phyloP scores from a whole-genome alignment of 2,329 filamentous ascomycete genomes.

The Venturia pyrina region DNA sequence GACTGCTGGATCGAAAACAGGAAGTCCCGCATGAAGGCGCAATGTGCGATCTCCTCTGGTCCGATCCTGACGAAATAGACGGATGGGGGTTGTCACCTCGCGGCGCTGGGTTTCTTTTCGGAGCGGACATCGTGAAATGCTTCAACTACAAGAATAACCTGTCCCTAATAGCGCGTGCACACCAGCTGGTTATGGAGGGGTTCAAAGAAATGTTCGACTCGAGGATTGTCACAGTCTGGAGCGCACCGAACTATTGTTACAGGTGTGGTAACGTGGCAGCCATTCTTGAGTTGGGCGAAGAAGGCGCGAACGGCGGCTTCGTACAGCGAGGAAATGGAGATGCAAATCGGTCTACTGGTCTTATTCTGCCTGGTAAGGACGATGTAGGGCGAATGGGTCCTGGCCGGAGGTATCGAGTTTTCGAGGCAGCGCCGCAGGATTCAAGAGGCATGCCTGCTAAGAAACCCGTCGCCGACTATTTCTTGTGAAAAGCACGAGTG shows the following conservation, averaged over 20 bases:
- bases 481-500: conserved; percentile 45
- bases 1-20: conserved; percentile 89
- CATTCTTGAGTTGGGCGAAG: conserved; percentile 84
- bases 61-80: conserved; percentile 94
- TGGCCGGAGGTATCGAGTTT: conserved; percentile 83
- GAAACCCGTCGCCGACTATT: conserved; percentile 96
- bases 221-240: conserved; percentile 92
- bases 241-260: conserved; percentile 64
- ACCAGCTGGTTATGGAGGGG: conserved; percentile 98
- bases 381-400: conserved; percentile 51
- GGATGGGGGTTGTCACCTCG: conserved; percentile 92
- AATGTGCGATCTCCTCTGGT: conserved; percentile 98
- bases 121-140: conserved; percentile 85
- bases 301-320: conserved; percentile 47
- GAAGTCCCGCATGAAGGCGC: conserved; percentile 97
- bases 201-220: conserved; percentile 99
- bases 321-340: conserved; percentile 57
- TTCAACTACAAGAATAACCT: conserved; percentile 95
- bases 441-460: conserved; percentile 96
- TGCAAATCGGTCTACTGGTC: conserved; percentile 33
- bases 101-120: conserved; percentile 91
- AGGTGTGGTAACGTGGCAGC: conserved; percentile 60
- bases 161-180: conserved; percentile 81
- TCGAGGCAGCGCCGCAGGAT: conserved; percentile 93
- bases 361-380: conserved; percentile 32